Evolutionary conservation across 495 filamentous ascomycete species (phyloP), one percentile per base, ranked within the genome.

Genomic region (Aspergillus bridgeri): DNA sequence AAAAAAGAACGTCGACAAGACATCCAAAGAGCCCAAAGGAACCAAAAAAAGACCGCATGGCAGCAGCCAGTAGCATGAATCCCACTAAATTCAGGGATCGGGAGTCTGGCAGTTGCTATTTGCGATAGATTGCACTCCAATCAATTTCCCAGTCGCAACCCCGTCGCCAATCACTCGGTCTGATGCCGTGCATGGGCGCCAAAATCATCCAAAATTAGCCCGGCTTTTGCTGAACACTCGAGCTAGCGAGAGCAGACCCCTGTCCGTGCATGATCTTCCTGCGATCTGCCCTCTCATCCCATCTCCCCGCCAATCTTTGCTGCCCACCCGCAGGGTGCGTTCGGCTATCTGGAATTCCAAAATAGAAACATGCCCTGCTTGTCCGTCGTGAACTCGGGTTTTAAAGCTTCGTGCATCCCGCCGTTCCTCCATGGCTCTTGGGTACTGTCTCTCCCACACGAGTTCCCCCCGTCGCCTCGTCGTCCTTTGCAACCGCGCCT

Each of bases 331-430:
- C 50, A 22, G 24, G n/a, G 7, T 23, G 50, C 29, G 46, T 38
- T 60, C 59, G 60, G 53, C 43, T 59, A 57, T 57, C 60, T 52
- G 53, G 29, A 18, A 52, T 42, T 57, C 56, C 51, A 67, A 64
- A 62, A 67, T 67, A 66, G 60, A 66, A 66, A 63, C 60, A 63
- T 53, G 60, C 38, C 52, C 18, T 56, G 58, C 43, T 43, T 56
- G 51, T 48, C 44, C 2, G 43, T 20, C 27, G 24, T 29, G 51
- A 27, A 49, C 49, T 55, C 46, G 25, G 27, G 53, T 49, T 61
- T 66, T 67, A 67, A 67, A 67, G 61, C 56, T 67, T 62, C 60
- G 46, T 60, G 44, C 13, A 58, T 67, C 60, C 79, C 79, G 61
- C 69, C 73, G 48, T 64, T 70, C 19, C 25, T 53, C 53, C 53